phyloP scores from a whole-genome alignment of 169 alveolate species.

The Plasmodium fragile region DNA sequence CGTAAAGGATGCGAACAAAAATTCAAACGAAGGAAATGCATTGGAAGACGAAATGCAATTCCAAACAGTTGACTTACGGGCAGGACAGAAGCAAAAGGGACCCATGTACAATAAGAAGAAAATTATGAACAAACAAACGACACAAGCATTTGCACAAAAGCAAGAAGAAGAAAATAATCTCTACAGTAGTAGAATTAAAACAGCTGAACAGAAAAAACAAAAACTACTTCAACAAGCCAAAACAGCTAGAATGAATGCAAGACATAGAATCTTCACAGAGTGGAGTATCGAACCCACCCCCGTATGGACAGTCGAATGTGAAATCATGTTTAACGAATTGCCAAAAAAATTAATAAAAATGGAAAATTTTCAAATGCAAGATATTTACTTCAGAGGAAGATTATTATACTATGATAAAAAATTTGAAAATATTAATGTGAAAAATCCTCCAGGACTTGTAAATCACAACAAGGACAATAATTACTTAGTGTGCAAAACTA shows the following conservation, averaged over 20 bases:
- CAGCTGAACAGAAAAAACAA: conserved; percentile 85
- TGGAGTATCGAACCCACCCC: conserved; percentile 95
- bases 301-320: conserved; percentile 90
- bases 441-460: conserved; percentile 80
- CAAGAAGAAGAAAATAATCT: conserved; percentile 86
- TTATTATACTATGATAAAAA: conserved; percentile 87
- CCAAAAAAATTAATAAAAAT: conserved; percentile 87
- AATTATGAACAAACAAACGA: conserved; percentile 81
- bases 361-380: conserved; percentile 85
- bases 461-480: conserved; percentile 36
- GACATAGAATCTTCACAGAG: conserved; percentile 91
- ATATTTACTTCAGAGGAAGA: conserved; percentile 91
- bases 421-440: conserved; percentile 89
- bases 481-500: conserved; percentile 49
- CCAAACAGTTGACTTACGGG: conserved; percentile 86
- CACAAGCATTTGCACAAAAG: conserved; percentile 88
- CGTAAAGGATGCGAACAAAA: conserved; percentile 79
- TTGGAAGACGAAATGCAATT: conserved; percentile 86
- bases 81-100: conserved; percentile 80
- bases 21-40: conserved; percentile 74
- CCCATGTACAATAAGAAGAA: conserved; percentile 78
- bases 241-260: conserved; percentile 85
- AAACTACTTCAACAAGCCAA: conserved; percentile 84
- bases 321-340: conserved; percentile 89
- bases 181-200: conserved; percentile 83